Evolutionary conservation across 768 basidiomycete species (phyloP).

Genomic region (Mycena rebaudengoi): DNA sequence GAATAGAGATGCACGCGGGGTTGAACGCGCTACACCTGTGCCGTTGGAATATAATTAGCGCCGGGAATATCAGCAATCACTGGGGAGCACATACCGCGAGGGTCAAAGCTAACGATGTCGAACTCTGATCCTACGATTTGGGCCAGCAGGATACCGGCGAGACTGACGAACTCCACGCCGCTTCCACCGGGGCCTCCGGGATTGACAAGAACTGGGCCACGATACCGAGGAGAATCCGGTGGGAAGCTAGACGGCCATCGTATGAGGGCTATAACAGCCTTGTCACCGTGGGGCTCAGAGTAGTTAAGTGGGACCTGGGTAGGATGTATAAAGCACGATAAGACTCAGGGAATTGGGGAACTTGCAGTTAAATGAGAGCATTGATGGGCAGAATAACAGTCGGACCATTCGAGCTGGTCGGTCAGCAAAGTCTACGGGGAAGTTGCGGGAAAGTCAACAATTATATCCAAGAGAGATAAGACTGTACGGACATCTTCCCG

Average conservation of each 20-base stretch:
- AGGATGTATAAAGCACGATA: neutral
- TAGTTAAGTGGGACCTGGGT: constrained; percentile 57
- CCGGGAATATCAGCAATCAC: too few species aligned
- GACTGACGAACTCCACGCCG: neutral
- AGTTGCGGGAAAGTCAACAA: too few species aligned
- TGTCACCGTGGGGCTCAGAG: constrained; percentile 45
- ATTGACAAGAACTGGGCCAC: constrained; percentile 15
- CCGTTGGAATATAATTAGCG: too few species aligned
- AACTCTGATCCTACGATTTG: constrained; percentile 7
- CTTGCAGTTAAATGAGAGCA: constrained; percentile 33
- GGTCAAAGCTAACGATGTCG: constrained; percentile 18
- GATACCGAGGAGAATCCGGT: constrained; percentile 28
- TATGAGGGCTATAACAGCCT: constrained; percentile 51
- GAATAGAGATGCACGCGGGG: constrained; percentile 46
- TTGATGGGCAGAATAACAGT: constrained; percentile 30
- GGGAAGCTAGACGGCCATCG: constrained; percentile 47
- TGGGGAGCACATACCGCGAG: constrained; percentile 46
- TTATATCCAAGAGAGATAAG: too few species aligned
- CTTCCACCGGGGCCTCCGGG: constrained; percentile 15
- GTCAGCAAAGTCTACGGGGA: constrained; percentile 33
- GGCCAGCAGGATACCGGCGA: neutral
- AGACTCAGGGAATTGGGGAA: too few species aligned
- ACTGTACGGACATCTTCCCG: too few species aligned
- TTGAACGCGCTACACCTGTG: constrained; percentile 45
- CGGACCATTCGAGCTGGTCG: constrained; percentile 35